Conservation (phyloP, 192 early-diverging fungal genomes). For the Coemansia sp. region DNA sequence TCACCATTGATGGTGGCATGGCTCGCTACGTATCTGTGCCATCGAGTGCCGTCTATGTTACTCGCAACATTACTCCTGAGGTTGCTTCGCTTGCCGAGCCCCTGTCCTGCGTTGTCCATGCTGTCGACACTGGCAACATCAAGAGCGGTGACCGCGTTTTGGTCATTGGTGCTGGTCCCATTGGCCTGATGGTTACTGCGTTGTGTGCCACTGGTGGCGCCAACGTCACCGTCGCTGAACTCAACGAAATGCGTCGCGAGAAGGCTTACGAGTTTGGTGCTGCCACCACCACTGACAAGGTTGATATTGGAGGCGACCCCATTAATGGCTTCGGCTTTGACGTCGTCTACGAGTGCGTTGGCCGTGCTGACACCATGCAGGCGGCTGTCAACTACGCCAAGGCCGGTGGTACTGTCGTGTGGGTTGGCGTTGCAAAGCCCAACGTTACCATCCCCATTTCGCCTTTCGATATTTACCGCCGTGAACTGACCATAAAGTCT, state of each 20-base stretch:
- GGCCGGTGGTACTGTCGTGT: slow-evolving; percentile 51
- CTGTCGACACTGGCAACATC: slow-evolving; percentile 49
- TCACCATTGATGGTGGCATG: slow-evolving; percentile 57
- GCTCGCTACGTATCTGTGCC: slow-evolving; percentile 52
- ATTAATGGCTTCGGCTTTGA: slow-evolving; percentile 46
- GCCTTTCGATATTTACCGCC: slow-evolving; percentile 55
- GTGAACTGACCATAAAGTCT: slow-evolving; percentile 55
- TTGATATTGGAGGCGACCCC: slow-evolving; percentile 32
- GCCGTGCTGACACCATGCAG: slow-evolving; percentile 46
- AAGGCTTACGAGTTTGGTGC: slow-evolving; percentile 43
- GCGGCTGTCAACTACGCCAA: slow-evolving; percentile 43
- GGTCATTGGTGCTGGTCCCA: slow-evolving; percentile 56
- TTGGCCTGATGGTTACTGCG: slow-evolving; percentile 57
- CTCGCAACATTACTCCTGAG: slow-evolving; percentile 35
- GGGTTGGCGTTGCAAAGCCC: slow-evolving; percentile 57
- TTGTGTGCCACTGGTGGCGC: slow-evolving; percentile 39
- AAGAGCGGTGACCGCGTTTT: slow-evolving; percentile 49
- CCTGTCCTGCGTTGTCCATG: slow-evolving; percentile 56
- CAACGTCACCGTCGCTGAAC: slow-evolving; percentile 47
- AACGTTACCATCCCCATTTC: slow-evolving; percentile 41
- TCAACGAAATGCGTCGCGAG: slow-evolving; percentile 39
- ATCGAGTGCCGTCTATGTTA: slow-evolving; percentile 29
- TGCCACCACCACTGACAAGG: slow-evolving; percentile 9
- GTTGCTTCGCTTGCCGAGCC: slow-evolving; percentile 56
- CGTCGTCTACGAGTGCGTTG: slow-evolving; percentile 57